These are phyloP conservation scores for Cryphonectria naterciae DNA, from an alignment of 2,329 filamentous ascomycete genomes.

Conservation along the genomic window DNA sequence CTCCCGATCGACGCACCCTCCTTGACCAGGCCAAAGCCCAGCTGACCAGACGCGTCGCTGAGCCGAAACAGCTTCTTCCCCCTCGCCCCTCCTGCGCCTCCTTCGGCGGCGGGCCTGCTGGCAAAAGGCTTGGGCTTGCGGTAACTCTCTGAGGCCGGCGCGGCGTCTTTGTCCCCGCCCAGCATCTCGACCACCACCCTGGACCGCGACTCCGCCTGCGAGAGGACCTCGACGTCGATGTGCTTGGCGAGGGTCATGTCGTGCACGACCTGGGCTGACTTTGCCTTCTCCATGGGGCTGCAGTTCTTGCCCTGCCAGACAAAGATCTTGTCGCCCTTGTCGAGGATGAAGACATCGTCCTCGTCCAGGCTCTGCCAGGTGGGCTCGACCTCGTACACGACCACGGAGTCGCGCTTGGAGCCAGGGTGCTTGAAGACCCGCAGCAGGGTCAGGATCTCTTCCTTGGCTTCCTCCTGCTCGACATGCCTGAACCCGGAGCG, in stretches of 20 bases:
- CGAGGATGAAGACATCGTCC: slow-evolving; percentile 67
- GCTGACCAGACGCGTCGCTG: slow-evolving; percentile 61
- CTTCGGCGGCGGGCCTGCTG: slow-evolving; percentile 32
- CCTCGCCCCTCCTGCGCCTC: slow-evolving; percentile 28
- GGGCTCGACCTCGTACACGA: slow-evolving; percentile 68
- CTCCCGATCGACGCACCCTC: slow-evolving; percentile 51
- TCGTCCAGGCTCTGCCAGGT: slow-evolving; percentile 66
- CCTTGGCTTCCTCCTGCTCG: slow-evolving; percentile 44
- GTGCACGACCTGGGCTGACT: slow-evolving; percentile 69
- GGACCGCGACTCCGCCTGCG: slow-evolving; percentile 62
- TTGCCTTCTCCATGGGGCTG: slow-evolving; percentile 71
- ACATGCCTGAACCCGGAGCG: slow-evolving; percentile 67
- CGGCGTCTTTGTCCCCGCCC: slow-evolving; percentile 49
- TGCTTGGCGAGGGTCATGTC: slow-evolving; percentile 67
- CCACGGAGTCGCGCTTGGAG: slow-evolving; percentile 51
- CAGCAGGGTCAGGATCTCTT: slow-evolving; percentile 56
- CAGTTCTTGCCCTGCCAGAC: slow-evolving; percentile 70
- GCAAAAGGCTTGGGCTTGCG: slow-evolving; percentile 45
- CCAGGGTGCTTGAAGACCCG: slow-evolving; percentile 65
- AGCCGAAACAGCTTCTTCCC: slow-evolving; percentile 61
- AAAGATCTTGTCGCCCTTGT: slow-evolving; percentile 67
- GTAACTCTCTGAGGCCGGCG: slow-evolving; percentile 49
- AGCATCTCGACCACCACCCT: slow-evolving; percentile 60
- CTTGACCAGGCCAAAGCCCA: slow-evolving; percentile 62
- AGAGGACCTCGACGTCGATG: slow-evolving; percentile 66